Conservation (phyloP, 371 early-diverging fungal species). For the Mucor velutinosus region DNA sequence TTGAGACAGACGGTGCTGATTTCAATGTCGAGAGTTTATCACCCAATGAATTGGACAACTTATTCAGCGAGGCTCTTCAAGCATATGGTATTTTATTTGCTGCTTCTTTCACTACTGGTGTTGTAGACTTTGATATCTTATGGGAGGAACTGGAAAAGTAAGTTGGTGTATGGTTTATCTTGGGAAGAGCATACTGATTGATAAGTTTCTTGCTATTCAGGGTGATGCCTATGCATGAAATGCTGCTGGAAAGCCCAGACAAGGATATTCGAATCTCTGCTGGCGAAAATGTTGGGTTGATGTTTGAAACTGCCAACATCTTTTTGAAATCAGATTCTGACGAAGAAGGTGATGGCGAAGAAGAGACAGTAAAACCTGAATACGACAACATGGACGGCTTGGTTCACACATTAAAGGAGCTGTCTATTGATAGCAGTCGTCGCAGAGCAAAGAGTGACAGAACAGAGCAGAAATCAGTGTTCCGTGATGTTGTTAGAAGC, state of each 20-base stretch:
- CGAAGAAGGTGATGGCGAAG: constrained; percentile 40
- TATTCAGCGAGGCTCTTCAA: constrained; percentile 47
- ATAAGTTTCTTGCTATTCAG: constrained; percentile 13
- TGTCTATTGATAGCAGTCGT: constrained; percentile 64
- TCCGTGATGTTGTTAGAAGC: constrained; percentile 70
- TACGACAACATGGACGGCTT: constrained; percentile 64
- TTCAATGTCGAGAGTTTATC: constrained; percentile 35
- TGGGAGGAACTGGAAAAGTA: constrained; percentile 58
- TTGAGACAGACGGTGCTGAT: constrained; percentile 47
- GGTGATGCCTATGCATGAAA: constrained; percentile 49
- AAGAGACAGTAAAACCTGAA: constrained; percentile 38
- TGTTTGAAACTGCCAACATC: constrained; percentile 57
- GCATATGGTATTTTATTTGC: constrained; percentile 58
- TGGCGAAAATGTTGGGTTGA: constrained; percentile 77
- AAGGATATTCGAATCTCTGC: constrained; percentile 75
- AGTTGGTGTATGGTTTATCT: not conserved
- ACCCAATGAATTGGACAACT: constrained; percentile 26
- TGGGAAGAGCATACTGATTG: not conserved
- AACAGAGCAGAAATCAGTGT: constrained; percentile 66
- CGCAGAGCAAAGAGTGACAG: constrained; percentile 65
- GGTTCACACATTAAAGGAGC: constrained; percentile 52
- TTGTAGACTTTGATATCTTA: constrained; percentile 38
- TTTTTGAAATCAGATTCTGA: constrained; percentile 20
- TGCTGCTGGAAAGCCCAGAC: constrained; percentile 60
- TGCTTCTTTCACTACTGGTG: constrained; percentile 46